Evolutionary conservation across 768 basidiomycete species (phyloP).

Genomic region (Macrocybe gigantea): DNA sequence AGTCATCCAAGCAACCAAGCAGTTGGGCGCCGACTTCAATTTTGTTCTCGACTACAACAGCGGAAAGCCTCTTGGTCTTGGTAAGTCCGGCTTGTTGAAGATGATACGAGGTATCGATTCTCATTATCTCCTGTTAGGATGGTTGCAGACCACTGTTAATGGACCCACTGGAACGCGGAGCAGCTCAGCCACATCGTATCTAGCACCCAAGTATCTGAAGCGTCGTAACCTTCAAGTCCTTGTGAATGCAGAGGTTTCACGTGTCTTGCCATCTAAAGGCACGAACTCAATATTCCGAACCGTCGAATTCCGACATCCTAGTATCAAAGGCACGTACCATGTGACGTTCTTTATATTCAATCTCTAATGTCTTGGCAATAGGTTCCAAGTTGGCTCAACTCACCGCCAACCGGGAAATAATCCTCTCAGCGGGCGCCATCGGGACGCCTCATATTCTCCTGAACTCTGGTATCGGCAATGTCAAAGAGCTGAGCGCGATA

Average conservation of each 20-base stretch:
- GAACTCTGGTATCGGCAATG: slow-evolving; percentile 29
- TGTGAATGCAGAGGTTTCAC: slow-evolving; percentile 17
- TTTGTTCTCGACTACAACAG: slow-evolving; percentile 33
- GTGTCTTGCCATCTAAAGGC: slow-evolving; percentile 10
- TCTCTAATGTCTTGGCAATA: neutral
- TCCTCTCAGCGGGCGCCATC: slow-evolving; percentile 30
- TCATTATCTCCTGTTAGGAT: slow-evolving; percentile 14
- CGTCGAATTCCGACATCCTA: slow-evolving; percentile 13
- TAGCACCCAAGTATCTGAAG: slow-evolving; percentile 11
- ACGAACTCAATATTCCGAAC: neutral
- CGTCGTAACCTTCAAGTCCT: slow-evolving; percentile 25
- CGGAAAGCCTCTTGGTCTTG: slow-evolving; percentile 30
- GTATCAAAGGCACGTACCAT: slow-evolving; percentile 14
- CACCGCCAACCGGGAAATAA: slow-evolving; percentile 24
- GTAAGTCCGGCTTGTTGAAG: slow-evolving; percentile 12
- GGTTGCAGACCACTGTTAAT: slow-evolving; percentile 18
- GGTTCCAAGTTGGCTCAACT: slow-evolving; percentile 9
- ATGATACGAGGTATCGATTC: slow-evolving; percentile 8
- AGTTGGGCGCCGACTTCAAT: slow-evolving; percentile 25
- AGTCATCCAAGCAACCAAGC: slow-evolving; percentile 21
- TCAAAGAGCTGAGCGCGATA: slow-evolving; percentile 9
- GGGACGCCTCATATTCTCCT: slow-evolving; percentile 28
- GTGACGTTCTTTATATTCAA: too few relatives aligned
- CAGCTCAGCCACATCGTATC: slow-evolving; percentile 25
- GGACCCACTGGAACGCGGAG: slow-evolving; percentile 17